Evolutionary conservation across 306 rosid genomes (phyloP).

Genomic region (Betula pendula): DNA sequence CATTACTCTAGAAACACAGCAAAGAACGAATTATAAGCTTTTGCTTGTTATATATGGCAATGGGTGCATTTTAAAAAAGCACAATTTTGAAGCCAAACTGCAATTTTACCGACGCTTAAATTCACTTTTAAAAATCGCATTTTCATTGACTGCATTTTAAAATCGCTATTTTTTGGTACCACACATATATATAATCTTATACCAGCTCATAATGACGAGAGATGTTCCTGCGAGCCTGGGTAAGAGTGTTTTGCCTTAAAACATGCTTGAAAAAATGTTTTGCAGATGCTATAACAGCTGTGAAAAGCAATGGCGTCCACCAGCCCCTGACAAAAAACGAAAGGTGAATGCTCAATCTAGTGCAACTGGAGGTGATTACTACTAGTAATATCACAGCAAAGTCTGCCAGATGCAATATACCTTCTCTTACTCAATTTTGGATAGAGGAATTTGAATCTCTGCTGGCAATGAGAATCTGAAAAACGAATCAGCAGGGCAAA

Average conservation of each 20-base stretch:
- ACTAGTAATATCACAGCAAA: background rate
- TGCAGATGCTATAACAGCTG: slow-evolving; percentile 70
- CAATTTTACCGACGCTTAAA: too few species aligned
- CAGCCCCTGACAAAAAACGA: slow-evolving; percentile 63
- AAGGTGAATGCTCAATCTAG: slow-evolving; percentile 9
- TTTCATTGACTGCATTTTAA: too few species aligned
- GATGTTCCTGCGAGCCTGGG: slow-evolving; percentile 87
- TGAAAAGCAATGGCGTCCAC: slow-evolving; percentile 88
- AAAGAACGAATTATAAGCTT: slow-evolving; percentile 5
- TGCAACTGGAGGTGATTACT: background rate
- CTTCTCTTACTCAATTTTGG: slow-evolving; percentile 56
- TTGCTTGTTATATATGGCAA: background rate
- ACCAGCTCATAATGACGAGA: slow-evolving; percentile 93
- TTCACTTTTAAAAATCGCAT: too few species aligned
- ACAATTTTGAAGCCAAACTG: background rate
- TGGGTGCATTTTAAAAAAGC: background rate
- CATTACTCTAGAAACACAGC: slow-evolving; percentile 70
- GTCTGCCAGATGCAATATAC: slow-evolving; percentile 27
- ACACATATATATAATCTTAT: slow-evolving; percentile 27
- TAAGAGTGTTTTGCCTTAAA: slow-evolving; percentile 77
- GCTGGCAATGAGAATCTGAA: slow-evolving; percentile 81
- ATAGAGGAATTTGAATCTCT: slow-evolving; percentile 58
- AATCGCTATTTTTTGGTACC: too few species aligned
- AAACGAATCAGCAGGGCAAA: slow-evolving; percentile 4
- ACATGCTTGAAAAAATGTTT: slow-evolving; percentile 71